phyloP scores from a whole-genome alignment of 345 rosid species.

The Gossypium turneri region DNA sequence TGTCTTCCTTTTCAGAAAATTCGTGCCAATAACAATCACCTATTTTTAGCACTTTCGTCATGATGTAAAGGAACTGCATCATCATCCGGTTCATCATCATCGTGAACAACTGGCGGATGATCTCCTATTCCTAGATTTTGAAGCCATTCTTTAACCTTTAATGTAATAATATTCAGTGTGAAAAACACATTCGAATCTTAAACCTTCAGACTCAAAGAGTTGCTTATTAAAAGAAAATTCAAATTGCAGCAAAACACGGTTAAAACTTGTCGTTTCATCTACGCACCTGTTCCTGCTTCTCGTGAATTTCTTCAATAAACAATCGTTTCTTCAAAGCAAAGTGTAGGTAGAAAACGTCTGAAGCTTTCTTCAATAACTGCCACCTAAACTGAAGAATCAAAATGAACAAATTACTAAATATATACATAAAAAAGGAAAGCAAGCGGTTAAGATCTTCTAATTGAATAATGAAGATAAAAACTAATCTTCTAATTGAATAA shows the following conservation, averaged over 20 bases:
- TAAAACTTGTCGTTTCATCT: background rate
- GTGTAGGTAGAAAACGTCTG: slow-evolving; percentile 89
- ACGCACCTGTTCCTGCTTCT: slow-evolving; percentile 97
- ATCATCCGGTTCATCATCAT: slow-evolving; percentile 77
- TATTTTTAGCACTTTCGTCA: slow-evolving; percentile 76
- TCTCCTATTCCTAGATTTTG: slow-evolving; percentile 99
- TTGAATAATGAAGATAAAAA: background rate
- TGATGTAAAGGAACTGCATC: slow-evolving; percentile 59
- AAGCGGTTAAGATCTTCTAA: background rate
- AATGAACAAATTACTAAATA: background rate
- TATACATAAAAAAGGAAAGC: background rate
- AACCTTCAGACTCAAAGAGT: slow-evolving; percentile 21
- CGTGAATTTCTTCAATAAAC: slow-evolving; percentile 90
- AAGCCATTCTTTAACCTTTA: slow-evolving; percentile 99
- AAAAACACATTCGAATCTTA: slow-evolving; percentile 44
- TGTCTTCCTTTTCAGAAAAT: background rate
- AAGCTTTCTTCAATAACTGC: slow-evolving; percentile 78
- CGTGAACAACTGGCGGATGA: slow-evolving; percentile 59
- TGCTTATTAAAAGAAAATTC: background rate
- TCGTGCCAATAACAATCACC: slow-evolving; percentile 36
- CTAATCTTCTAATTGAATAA: background rate
- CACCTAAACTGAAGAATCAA: slow-evolving; percentile 69
- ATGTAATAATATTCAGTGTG: slow-evolving; percentile 42
- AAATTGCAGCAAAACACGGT: background rate
- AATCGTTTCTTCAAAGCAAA: slow-evolving; percentile 89